Base-by-base conservation (phyloP, 2,329 filamentous ascomycete genomes). In the Fusarium acutatum region DNA sequence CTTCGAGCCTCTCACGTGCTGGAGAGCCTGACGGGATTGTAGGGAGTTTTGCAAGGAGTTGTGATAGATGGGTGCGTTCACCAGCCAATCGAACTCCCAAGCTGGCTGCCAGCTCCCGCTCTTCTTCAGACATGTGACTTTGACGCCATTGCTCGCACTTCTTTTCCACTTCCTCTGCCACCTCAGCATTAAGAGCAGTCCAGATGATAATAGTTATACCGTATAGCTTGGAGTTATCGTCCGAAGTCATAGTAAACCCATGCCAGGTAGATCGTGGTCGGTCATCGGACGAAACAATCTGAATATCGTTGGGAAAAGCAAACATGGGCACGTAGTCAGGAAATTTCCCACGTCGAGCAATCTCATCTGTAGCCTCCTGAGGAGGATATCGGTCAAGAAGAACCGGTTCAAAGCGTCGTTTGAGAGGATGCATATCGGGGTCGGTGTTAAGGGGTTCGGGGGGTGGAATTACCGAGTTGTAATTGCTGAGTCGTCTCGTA, bases 271-370 rank as follows among this genome's bases (percentile, higher is more conserved):
- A 96, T 70, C 95, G 89, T 2, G 96, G 96, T 70, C 95, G 89
- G 80, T 97, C 94, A 79, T 99, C 96, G 3, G 95, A 95, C 3
- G 96, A 98, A 15, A 98, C 94, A 59, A 99, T 96, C 72, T 95
- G 95, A 77, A 99, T 96, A 81, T 99, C 96, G 82, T 98, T 98
- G 50, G 96, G 96, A 78, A 98, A 99, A 60, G 96, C 95, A 82
- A 99, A 99, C 96, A 99, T 98, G 64, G 96, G 96, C 24, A 99
- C 94, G 79, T 98, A 99, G 80, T 99, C 96, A 2, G 96, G 96
- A 79, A 99, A 98, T 64, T 89, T 92, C 60, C 94, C 95, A 79
- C 96, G 89, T 78, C 93, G 89, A 75, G 93, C 90, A 58, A 93
- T 83, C 76, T 98, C 95, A 66, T 97, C 95, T 28, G 91, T 87